Evolutionary conservation across 257 asterid species (phyloP), one percentile per base, ranked within the genome.

Genomic region (Solanum pimpinellifolium): DNA sequence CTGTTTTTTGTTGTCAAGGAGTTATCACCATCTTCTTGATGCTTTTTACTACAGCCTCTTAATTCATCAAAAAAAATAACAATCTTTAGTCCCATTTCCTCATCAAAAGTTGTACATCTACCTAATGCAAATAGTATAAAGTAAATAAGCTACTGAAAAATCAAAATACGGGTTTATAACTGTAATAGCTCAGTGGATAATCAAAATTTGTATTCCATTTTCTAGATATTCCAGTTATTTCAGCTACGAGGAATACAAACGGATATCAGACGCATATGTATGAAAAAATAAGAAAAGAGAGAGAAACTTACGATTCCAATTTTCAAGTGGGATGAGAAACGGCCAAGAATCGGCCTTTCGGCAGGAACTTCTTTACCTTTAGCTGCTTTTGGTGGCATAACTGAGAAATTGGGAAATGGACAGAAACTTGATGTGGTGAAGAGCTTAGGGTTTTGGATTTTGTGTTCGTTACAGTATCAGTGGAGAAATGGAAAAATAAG

Each of bases 311-410:
- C 99, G 60, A 97, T 97, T 93, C 99, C 99, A 77, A 97, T 94
- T 89, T 97, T 97, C 87, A 97, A 97, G 83, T 97, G 98, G 69
- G 99, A 97, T 39, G 99, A 97, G 91, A 97, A 97, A 33, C 98
- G 97, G 84, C 99, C 98, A 29, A 97, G 95, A 80, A 95, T 97
- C 9, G 98, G 94, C 93, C 96, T 92, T 88, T 97, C 99, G 3
- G 90, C 93, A 3, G 96, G 96, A 59, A 89, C 97, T 83, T 97
- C 99, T 94, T 97, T 97, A 37, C 95, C 90, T 91, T 96, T 96
- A 46, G 95, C 92, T 86, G 98, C 96, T 93, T 95, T 97, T 3
- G 99, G 99, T 91, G 99, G 98, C 99, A 97, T 97, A 44, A 44
- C 72, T 87, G 41, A 49, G 37, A 47, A 72, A 4, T 33, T 33